These are phyloP conservation scores for Penicillium salamii DNA, from an alignment of 495 filamentous ascomycete species.

Conservation along the genomic window DNA sequence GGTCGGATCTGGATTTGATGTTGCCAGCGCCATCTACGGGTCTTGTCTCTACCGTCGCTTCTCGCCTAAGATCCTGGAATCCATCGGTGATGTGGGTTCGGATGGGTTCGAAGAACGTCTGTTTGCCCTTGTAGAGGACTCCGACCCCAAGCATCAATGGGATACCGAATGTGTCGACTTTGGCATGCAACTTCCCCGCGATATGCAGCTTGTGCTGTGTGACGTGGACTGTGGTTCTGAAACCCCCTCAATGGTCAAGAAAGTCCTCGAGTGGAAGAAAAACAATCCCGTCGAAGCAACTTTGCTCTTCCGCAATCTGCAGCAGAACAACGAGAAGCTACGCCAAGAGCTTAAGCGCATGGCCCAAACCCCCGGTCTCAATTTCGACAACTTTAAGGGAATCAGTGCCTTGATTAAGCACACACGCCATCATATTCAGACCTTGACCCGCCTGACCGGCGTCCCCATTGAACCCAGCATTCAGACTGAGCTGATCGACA, in stretches of 20 bases:
- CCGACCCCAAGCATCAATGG: conserved; percentile 56
- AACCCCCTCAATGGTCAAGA: conserved; percentile 92
- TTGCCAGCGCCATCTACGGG: conserved; percentile 90
- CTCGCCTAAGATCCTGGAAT: conserved; percentile 69
- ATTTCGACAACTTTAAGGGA: conserved; percentile 30
- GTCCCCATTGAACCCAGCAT: conserved; percentile 90
- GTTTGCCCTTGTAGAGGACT: conserved; percentile 61
- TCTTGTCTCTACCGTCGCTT: conserved; percentile 89
- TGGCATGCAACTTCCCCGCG: conserved; percentile 60
- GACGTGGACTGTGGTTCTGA: conserved; percentile 94
- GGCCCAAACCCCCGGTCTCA: conserved; percentile 31
- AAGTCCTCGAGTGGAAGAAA: conserved; percentile 79
- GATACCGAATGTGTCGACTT: conserved; percentile 70
- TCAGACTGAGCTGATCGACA: conserved; percentile 82
- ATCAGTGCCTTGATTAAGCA: conserved; percentile 43
- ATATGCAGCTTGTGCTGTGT: conserved; percentile 78
- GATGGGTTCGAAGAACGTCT: conserved; percentile 65
- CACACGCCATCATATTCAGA: conserved; percentile 61
- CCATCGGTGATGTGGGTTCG: conserved; percentile 59
- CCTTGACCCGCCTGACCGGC: conserved; percentile 68
- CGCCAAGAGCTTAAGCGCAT: conserved; percentile 56
- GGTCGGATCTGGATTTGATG: conserved; percentile 92
- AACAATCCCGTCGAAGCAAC: conserved; percentile 64
- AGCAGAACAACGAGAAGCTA: conserved; percentile 69
- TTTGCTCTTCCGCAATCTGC: conserved; percentile 67